Percentiles rank a stretch among this genome's conserved stretches.
Evolutionary conservation across 1,284 basidiomycete genomes (phyloP).

Genomic region (Exsudoporus floridanus): DNA sequence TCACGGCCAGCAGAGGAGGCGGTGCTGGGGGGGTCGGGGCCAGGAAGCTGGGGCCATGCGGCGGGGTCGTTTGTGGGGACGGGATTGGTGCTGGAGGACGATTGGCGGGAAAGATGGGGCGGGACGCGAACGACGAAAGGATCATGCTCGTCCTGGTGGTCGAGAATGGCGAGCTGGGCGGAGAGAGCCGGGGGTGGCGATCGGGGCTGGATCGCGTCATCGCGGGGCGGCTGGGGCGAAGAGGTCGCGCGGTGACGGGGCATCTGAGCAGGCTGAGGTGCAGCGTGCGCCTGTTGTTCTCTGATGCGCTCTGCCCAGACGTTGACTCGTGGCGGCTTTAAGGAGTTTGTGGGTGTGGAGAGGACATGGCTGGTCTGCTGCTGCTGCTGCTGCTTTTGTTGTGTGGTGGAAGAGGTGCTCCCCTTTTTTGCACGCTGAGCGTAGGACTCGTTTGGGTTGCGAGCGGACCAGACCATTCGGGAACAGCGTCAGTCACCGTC

Average conservation of each 20-base stretch:
- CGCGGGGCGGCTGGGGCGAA: conserved; percentile 14
- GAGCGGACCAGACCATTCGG: conserved; percentile 42
- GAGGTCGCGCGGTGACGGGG: conserved; percentile 14
- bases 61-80: conserved; percentile 30
- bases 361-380: background rate
- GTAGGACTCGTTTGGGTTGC: conserved; percentile 50
- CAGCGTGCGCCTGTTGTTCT: conserved; percentile 28
- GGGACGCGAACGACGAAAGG: conserved; percentile 46
- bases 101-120: conserved; percentile 29
- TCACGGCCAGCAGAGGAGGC: conserved; percentile 49
- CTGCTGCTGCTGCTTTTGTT: conserved; percentile 1
- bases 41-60: conserved; percentile 23
- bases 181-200: conserved; percentile 22
- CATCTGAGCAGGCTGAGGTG: conserved; percentile 16
- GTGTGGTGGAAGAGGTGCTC: conserved; percentile 10
- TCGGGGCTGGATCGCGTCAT: conserved; percentile 27
- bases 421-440: conserved; percentile 59
- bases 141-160: conserved; percentile 39
- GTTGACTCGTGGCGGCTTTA: conserved; percentile 22
- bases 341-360: conserved; percentile 10
- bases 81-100: conserved; percentile 29
- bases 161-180: conserved; percentile 23
- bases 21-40: conserved; percentile 32
- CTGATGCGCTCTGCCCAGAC: conserved; percentile 34
- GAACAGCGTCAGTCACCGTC: conserved; percentile 26